phyloP scores from a whole-genome alignment of 2,329 filamentous ascomycete genomes.

The Fusarium brachygibbosum region DNA sequence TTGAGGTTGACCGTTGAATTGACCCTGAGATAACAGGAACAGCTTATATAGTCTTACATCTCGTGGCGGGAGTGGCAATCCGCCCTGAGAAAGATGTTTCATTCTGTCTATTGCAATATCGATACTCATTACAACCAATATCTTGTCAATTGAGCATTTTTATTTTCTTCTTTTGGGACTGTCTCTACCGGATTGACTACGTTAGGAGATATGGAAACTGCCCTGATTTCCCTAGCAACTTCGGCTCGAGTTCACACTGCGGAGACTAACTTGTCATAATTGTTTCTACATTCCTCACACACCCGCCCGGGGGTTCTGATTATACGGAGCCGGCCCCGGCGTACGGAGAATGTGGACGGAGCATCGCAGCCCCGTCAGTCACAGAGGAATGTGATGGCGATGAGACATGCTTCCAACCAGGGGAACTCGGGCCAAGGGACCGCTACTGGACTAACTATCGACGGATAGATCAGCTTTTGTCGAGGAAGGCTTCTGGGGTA shows the following conservation, averaged over 20 bases:
- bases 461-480: conserved; percentile 26
- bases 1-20: conserved; percentile 34
- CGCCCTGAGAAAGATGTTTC: conserved; percentile 35
- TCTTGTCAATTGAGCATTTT: conserved; percentile 20
- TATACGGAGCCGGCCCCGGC: conserved; percentile 43
- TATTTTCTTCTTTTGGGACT: not conserved
- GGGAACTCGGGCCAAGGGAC: conserved; percentile 22
- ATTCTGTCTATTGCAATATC: conserved; percentile 21
- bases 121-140: conserved; percentile 25
- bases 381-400: conserved; percentile 45
- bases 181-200: conserved; percentile 26
- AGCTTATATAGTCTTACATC: conserved; percentile 42
- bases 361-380: conserved; percentile 17
- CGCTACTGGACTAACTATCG: conserved; percentile 22
- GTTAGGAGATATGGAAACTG: conserved; percentile 32
- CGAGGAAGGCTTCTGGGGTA: conserved; percentile 35
- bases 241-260: conserved; percentile 6
- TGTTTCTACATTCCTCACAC: conserved; percentile 45
- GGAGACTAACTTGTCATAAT: conserved; percentile 30
- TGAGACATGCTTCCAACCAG: conserved; percentile 35
- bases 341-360: conserved; percentile 45
- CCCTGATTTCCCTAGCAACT: conserved; percentile 44
- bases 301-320: conserved; percentile 21
- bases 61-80: conserved; percentile 28
- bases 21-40: conserved; percentile 38